Percentiles rank a stretch among this genome's conserved stretches.
These are phyloP conservation scores for Neofusicoccum ribis DNA, from an alignment of 2,329 filamentous ascomycete species.

Conservation along the genomic window DNA sequence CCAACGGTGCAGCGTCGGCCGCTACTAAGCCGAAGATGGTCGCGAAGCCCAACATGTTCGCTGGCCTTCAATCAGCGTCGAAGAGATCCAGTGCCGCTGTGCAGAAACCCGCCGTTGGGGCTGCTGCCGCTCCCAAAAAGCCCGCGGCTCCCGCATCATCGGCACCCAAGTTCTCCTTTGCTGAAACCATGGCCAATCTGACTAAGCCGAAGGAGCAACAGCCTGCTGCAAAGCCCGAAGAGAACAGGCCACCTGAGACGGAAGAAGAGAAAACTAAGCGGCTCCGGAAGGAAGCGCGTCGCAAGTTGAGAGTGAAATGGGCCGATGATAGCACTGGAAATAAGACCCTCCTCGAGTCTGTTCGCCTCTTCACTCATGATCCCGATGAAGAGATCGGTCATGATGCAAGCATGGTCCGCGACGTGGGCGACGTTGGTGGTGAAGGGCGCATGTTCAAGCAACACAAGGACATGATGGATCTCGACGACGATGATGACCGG, in stretches of 20 bases:
- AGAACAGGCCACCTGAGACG: constrained; percentile 60
- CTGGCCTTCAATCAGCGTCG: constrained; percentile 46
- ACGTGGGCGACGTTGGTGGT: constrained; percentile 70
- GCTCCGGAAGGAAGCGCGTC: constrained; percentile 69
- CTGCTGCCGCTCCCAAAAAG: constrained; percentile 21
- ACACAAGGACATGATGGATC: constrained; percentile 64
- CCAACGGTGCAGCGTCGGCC: constrained; percentile 26
- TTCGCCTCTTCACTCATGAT: constrained; percentile 71
- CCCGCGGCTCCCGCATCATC: constrained; percentile 23
- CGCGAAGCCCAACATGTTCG: constrained; percentile 49
- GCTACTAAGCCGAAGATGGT: constrained; percentile 36
- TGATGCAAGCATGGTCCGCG: constrained; percentile 66
- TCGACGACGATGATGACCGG: constrained; percentile 62
- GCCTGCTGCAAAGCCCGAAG: constrained; percentile 55
- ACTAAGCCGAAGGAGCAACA: constrained; percentile 59
- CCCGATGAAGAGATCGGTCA: constrained; percentile 69
- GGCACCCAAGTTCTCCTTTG: constrained; percentile 41
- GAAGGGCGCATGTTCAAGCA: constrained; percentile 58
- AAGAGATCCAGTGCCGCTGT: constrained; percentile 42
- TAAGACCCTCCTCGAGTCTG: constrained; percentile 65
- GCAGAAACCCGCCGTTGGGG: constrained; percentile 28
- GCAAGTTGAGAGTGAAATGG: constrained; percentile 70
- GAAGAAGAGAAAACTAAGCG: constrained; percentile 67
- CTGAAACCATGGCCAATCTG: constrained; percentile 41
- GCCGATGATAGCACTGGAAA: constrained; percentile 61